Evolutionary conservation across 225 moss, liverwort and hornwort species (phyloP).

Genomic region (Lunularia cruciata): DNA sequence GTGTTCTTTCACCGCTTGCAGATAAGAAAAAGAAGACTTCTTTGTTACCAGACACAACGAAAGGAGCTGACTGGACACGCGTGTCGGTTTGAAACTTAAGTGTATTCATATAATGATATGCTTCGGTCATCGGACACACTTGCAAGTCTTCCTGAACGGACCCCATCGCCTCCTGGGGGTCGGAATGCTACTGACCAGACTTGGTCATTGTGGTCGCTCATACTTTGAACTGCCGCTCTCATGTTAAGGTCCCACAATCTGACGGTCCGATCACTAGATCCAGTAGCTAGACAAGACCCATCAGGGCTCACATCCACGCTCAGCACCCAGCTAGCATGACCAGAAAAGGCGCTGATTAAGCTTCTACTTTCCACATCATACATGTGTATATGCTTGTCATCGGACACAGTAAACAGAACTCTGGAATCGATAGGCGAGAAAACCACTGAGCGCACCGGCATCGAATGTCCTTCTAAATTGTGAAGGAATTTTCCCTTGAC

Average conservation of each 20-base stretch:
- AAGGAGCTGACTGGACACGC: slow-evolving; percentile 5
- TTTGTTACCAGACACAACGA: not conserved
- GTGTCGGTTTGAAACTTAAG: slow-evolving; percentile 32
- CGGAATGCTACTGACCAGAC: slow-evolving; percentile 94
- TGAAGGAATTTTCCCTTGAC: slow-evolving; percentile 67
- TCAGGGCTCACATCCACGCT: slow-evolving; percentile 89
- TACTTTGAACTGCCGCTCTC: slow-evolving; percentile 82
- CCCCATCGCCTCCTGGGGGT: slow-evolving; percentile 64
- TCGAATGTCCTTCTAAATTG: slow-evolving; percentile 82
- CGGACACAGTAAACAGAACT: slow-evolving; percentile 81
- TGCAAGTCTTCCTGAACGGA: slow-evolving; percentile 72
- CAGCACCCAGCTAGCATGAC: slow-evolving; percentile 94
- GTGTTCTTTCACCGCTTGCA: slow-evolving; percentile 3
- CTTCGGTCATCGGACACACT: slow-evolving; percentile 94
- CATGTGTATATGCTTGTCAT: slow-evolving; percentile 98
- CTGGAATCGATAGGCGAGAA: slow-evolving; percentile 84
- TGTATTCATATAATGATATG: slow-evolving; percentile 91
- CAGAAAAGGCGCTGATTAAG: slow-evolving; percentile 84
- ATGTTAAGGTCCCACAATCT: slow-evolving; percentile 92
- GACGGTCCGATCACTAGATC: slow-evolving; percentile 86
- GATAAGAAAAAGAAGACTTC: not conserved
- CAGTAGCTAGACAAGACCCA: slow-evolving; percentile 74
- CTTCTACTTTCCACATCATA: slow-evolving; percentile 81
- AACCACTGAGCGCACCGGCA: slow-evolving; percentile 87
- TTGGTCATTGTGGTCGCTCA: slow-evolving; percentile 91